phyloP scores from a whole-genome alignment of 805 yeast genomes.

The Diddensiella santjacobensis region DNA sequence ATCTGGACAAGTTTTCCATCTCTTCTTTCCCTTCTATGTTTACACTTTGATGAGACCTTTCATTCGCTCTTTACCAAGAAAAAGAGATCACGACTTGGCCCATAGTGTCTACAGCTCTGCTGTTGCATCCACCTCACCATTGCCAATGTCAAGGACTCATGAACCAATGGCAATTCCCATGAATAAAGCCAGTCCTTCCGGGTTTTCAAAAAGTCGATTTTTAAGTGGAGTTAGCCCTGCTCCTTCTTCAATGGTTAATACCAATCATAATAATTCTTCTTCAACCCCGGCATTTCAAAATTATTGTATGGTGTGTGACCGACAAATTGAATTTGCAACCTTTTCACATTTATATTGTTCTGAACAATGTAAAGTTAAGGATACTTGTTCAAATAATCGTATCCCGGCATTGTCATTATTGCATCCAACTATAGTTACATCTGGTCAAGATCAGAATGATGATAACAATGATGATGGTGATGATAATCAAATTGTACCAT shows the following conservation, averaged over 20 bases:
- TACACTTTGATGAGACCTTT: not conserved
- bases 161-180: no score
- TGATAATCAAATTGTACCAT: not conserved
- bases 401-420: not conserved
- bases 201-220: not conserved
- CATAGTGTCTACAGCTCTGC: not conserved
- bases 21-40: not conserved
- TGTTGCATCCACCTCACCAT: not conserved
- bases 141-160: not conserved
- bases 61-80: conserved; percentile 1
- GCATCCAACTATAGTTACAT: not conserved
- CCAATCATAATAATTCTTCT: not conserved
- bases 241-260: not conserved
- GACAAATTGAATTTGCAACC: conserved; percentile 24
- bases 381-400: conserved; percentile 10
- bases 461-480: no score
- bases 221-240: not conserved
- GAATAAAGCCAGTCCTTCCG: not conserved
- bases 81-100: not conserved
- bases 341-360: conserved; percentile 33
- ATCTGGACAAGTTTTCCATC: not conserved
- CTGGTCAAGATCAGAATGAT: not conserved
- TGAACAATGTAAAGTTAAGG: conserved; percentile 29
- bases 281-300: conserved; percentile 24
- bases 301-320: conserved; percentile 37